A percentile compares a stretch with the other conserved stretches of the same genome.
Evolutionary conservation across 257 asterid genomes (phyloP).

Genomic region (Dorcoceras hygrometricum): DNA sequence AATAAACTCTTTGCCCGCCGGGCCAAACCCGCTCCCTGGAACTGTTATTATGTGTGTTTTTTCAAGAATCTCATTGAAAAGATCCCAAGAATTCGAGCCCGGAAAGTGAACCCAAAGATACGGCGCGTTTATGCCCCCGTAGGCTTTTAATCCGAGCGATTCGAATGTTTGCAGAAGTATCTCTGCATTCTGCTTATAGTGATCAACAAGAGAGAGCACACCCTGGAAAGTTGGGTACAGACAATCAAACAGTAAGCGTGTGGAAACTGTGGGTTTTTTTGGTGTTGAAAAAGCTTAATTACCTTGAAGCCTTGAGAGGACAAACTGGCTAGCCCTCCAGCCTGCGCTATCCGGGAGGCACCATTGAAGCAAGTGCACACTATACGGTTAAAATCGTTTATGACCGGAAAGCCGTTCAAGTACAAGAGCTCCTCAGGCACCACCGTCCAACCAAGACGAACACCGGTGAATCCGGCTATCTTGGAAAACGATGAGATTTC

Average conservation of each 20-base stretch:
- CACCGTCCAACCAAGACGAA: conserved; percentile 92
- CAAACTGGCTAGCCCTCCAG: conserved; percentile 83
- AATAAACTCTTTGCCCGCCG: conserved; percentile 78
- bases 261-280: neutral
- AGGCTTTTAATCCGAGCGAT: conserved; percentile 57
- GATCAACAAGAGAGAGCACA: conserved; percentile 45
- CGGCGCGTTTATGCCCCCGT: conserved; percentile 88
- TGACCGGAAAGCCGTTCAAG: conserved; percentile 70
- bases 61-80: conserved; percentile 67
- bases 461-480: conserved; percentile 91
- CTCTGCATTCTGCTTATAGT: conserved; percentile 72
- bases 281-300: conserved; percentile 19
- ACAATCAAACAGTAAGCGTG: neutral
- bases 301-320: conserved; percentile 70
- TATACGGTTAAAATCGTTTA: conserved; percentile 67
- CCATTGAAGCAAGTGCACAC: conserved; percentile 82
- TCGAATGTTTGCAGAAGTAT: conserved; percentile 64
- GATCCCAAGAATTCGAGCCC: conserved; percentile 80
- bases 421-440: conserved; percentile 81
- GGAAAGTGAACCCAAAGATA: conserved; percentile 93
- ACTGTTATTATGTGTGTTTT: conserved; percentile 76
- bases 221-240: conserved; percentile 34
- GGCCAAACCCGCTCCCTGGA: conserved; percentile 96
- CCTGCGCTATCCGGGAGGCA: conserved; percentile 84
- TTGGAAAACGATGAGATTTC: conserved; percentile 91